Evolutionary conservation across 139 green algal genomes (phyloP), one percentile per base, ranked within the genome.

Genomic region (Haematococcus lacustris): DNA sequence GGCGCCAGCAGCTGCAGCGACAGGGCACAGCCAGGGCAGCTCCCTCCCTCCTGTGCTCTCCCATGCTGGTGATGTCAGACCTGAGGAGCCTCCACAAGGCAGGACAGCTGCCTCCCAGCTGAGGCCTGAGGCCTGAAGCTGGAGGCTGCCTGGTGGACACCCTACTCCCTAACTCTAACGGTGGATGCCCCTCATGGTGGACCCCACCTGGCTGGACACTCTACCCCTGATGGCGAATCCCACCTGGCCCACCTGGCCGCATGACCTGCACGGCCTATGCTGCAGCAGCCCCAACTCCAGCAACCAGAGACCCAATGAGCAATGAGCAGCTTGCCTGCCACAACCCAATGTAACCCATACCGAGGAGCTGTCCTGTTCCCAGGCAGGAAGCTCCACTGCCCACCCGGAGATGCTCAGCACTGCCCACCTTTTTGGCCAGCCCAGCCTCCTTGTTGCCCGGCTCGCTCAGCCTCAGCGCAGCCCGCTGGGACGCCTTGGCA

Each of bases 371-470:
- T 47, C 30, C 34, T 26, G 33, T 28, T 28, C 28, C 3, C 53
- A 30, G 4, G 4, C 53, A 64, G 25, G 23, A 30, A 23, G 21
- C 25, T 4, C 9, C 53, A 25, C 53, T n/a, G n/a, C n/a, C n/a
- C n/a, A n/a, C n/a, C n/a, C n/a, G 32, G 25, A 4, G 25, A 66
- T 4, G 66, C 6, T 5, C 9, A 53, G 2, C 23, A 2, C 23
- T 35, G 0, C 77, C 7, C 62, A 83, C 78, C 74, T 81, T 50
- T 53, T 81, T 81, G 28, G 68, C 66, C 37, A 84, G 71, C 3
- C 74, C 79, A n/a, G 66, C 71, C 71, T 80, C 73, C 71, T 84
- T 84, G 25, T 78, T 61, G 1, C 7, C 74, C 32, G 51, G 21
- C 25, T 66, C 41, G n/a, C 23, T 4, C 69, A 50, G 66, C 51